These are phyloP conservation scores for Salicornia ramosissima DNA, from an alignment of 148 eudicot genomes.

Conservation along the genomic window DNA sequence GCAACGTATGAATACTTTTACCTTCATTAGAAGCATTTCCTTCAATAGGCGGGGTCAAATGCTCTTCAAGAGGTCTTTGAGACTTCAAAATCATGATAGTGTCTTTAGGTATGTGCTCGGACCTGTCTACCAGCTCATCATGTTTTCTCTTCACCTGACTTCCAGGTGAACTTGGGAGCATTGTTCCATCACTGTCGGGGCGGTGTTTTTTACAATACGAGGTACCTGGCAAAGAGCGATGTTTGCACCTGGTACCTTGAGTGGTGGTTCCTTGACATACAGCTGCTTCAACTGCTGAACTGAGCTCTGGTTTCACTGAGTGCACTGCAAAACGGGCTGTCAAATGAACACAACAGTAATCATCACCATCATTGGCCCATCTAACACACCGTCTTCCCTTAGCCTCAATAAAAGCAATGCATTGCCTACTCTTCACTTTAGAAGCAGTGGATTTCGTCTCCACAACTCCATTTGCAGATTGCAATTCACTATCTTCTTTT, in stretches of 20 bases:
- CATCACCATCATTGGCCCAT: slow-evolving; percentile 95
- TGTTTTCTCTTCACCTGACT: slow-evolving; percentile 53
- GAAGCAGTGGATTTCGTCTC: slow-evolving; percentile 30
- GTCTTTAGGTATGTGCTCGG: slow-evolving; percentile 38
- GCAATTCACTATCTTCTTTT: slow-evolving; percentile 26
- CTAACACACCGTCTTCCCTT: slow-evolving; percentile 93
- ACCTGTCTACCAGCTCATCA: slow-evolving; percentile 32
- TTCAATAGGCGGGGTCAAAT: slow-evolving; percentile 33
- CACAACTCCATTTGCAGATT: slow-evolving; percentile 32
- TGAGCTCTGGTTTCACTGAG: slow-evolving; percentile 40
- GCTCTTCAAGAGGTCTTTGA: slow-evolving; percentile 41
- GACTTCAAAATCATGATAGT: slow-evolving; percentile 36
- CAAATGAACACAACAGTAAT: slow-evolving; percentile 90
- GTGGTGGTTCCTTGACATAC: slow-evolving; percentile 84
- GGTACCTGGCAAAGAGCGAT: slow-evolving; percentile 61
- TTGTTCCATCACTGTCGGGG: slow-evolving; percentile 33
- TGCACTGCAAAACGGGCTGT: slow-evolving; percentile 46
- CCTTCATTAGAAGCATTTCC: slow-evolving; percentile 27
- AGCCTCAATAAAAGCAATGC: slow-evolving; percentile 78
- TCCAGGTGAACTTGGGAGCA: slow-evolving; percentile 32
- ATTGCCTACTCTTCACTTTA: slow-evolving; percentile 53
- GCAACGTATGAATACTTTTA: slow-evolving; percentile 27
- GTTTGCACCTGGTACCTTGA: slow-evolving; percentile 83
- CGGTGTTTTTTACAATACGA: slow-evolving; percentile 87
- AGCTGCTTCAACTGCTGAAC: slow-evolving; percentile 41